phyloP scores from a whole-genome alignment of 345 rosid genomes.

The Dipteronia sinensis region DNA sequence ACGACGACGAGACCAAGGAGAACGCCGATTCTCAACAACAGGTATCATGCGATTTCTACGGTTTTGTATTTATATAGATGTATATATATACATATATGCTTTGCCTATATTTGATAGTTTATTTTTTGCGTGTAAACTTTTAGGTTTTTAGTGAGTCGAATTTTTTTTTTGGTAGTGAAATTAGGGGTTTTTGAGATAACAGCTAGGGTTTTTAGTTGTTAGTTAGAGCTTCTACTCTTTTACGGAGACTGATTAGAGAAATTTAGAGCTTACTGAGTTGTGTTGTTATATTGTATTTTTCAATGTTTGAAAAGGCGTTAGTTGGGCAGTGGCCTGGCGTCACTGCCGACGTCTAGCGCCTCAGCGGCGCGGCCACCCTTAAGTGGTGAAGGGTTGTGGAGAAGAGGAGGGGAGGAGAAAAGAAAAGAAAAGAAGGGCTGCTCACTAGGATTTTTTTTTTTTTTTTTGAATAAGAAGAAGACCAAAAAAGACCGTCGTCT shows the following conservation, averaged over 20 bases:
- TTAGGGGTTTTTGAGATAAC: neutral
- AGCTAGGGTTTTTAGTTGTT: neutral
- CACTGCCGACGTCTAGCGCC: no score
- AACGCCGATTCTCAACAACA: conserved; percentile 47
- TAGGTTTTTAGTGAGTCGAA: neutral
- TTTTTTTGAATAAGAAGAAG: no score
- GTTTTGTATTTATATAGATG: neutral
- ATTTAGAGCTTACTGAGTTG: neutral
- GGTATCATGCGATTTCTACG: conserved; percentile 14
- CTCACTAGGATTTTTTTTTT: no score
- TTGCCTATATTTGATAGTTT: neutral
- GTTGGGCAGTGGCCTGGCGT: no score
- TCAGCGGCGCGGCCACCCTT: no score
- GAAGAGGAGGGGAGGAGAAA: no score
- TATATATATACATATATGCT: neutral
- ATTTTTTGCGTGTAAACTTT: neutral
- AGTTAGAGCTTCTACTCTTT: neutral
- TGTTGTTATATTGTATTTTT: neutral
- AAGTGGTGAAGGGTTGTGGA: no score
- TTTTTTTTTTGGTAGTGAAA: neutral
- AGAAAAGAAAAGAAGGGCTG: no score
- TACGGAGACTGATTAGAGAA: neutral
- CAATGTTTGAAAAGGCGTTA: no score
- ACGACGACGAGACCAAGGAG: conserved; percentile 52
- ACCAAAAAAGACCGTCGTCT: no score